Evolutionary conservation across 352 stramenopile genomes (phyloP).

Genomic region (Phytophthora ohioensis): DNA sequence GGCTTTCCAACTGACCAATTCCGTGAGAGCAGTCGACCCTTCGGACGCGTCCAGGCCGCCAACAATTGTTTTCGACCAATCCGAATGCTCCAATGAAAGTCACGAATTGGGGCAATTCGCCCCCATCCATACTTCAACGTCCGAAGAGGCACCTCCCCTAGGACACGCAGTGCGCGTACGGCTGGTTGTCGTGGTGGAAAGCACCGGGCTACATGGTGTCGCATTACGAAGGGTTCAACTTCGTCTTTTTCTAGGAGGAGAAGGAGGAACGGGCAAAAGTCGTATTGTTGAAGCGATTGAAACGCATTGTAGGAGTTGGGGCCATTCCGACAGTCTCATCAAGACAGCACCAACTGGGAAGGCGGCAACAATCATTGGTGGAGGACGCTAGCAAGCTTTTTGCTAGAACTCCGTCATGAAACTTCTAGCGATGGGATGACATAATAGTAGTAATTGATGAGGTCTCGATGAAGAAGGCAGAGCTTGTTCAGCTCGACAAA

Average conservation of each 20-base stretch:
- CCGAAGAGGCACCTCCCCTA: too few species aligned
- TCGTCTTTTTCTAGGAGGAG: neutral
- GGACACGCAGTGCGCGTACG: too few species aligned
- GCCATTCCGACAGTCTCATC: neutral
- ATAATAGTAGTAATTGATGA: neutral
- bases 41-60: too few species aligned
- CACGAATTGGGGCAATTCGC: too few species aligned
- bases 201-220: too few species aligned
- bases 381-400: neutral
- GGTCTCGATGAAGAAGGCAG: neutral
- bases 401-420: neutral
- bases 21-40: too few species aligned
- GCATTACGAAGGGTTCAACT: slow-evolving; percentile 10
- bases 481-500: neutral
- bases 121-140: too few species aligned
- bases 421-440: neutral
- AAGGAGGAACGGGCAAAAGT: neutral
- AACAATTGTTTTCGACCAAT: too few species aligned
- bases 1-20: too few species aligned
- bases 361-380: neutral
- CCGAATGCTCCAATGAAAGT: too few species aligned
- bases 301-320: neutral
- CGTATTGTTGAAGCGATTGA: neutral
- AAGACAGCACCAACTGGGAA: neutral
- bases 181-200: too few species aligned